Percentiles rank a stretch among this genome's conserved stretches.
Conservation (phyloP, 345 rosid species). For the Corymbia maculata region DNA sequence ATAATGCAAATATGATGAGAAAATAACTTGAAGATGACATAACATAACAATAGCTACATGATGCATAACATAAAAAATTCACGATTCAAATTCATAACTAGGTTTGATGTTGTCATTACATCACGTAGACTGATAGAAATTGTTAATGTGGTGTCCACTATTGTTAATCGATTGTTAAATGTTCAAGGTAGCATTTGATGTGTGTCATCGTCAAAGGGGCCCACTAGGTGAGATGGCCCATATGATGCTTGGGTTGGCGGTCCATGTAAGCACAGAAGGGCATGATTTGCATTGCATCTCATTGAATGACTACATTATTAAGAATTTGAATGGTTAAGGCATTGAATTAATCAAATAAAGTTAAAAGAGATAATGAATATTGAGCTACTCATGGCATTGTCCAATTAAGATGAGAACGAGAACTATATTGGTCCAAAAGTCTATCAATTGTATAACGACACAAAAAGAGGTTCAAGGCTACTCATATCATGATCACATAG, state of each 20-base stretch:
- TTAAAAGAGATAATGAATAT: background rate
- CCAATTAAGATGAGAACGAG: background rate
- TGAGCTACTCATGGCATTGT: background rate
- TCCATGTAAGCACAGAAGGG: background rate
- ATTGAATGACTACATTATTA: background rate
- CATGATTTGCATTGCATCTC: background rate
- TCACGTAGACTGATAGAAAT: background rate
- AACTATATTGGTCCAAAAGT: background rate
- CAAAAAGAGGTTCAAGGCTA: background rate
- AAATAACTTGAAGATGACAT: background rate
- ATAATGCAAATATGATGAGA: background rate
- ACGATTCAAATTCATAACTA: background rate
- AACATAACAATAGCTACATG: background rate
- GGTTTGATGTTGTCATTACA: background rate
- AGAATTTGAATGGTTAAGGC: background rate
- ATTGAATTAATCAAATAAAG: background rate
- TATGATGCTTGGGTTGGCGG: background rate
- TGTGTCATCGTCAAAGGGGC: background rate
- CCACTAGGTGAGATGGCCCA: background rate
- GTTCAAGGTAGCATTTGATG: background rate
- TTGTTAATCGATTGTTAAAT: background rate
- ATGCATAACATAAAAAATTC: background rate
- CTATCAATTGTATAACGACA: background rate
- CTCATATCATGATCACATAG: too few species aligned
- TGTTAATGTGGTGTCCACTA: background rate